Percentiles rank a stretch among this genome's conserved stretches.
Evolutionary conservation across 1,139 yeast species (phyloP).

Genomic region (Suhomyces wounanorum): DNA sequence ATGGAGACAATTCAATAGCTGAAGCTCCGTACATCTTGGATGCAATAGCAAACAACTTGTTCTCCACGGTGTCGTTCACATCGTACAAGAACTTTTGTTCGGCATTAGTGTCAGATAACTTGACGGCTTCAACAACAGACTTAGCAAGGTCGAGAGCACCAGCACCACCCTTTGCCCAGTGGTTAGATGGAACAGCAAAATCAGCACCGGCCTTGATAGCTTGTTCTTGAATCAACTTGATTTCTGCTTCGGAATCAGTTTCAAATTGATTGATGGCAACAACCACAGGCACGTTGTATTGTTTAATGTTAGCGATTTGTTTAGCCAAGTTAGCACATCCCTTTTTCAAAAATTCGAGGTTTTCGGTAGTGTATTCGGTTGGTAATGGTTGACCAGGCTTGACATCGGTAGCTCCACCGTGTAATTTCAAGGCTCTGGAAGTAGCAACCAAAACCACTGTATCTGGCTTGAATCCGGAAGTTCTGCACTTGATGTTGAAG

Average conservation of each 20-base stretch:
- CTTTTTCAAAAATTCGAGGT: slow-evolving; percentile 59
- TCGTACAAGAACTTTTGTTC: slow-evolving; percentile 62
- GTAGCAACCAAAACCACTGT: slow-evolving; percentile 80
- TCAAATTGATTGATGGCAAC: slow-evolving; percentile 79
- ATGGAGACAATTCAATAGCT: slow-evolving; percentile 81
- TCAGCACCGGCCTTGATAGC: slow-evolving; percentile 74
- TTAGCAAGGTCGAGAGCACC: slow-evolving; percentile 72
- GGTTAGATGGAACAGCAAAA: slow-evolving; percentile 73
- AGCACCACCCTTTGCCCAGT: slow-evolving; percentile 80
- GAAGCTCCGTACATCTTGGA: slow-evolving; percentile 86
- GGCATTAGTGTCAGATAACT: slow-evolving; percentile 28
- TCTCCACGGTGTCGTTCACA: slow-evolving; percentile 60
- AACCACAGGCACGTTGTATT: slow-evolving; percentile 74
- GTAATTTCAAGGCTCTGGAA: slow-evolving; percentile 74
- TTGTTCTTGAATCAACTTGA: slow-evolving; percentile 60
- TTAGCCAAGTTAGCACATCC: slow-evolving; percentile 77
- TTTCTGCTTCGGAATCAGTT: slow-evolving; percentile 69
- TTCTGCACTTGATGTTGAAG: slow-evolving; percentile 76
- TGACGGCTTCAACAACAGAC: slow-evolving; percentile 65
- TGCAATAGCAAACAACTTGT: slow-evolving; percentile 65
- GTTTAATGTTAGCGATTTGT: slow-evolving; percentile 69
- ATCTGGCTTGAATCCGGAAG: slow-evolving; percentile 72
- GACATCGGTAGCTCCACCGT: slow-evolving; percentile 84
- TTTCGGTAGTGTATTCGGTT: slow-evolving; percentile 64
- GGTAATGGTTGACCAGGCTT: slow-evolving; percentile 81